Percentiles rank a stretch among this genome's conserved stretches.
Conservation (phyloP, 2,329 filamentous ascomycete species). For the Talaromyces pinophilus region DNA sequence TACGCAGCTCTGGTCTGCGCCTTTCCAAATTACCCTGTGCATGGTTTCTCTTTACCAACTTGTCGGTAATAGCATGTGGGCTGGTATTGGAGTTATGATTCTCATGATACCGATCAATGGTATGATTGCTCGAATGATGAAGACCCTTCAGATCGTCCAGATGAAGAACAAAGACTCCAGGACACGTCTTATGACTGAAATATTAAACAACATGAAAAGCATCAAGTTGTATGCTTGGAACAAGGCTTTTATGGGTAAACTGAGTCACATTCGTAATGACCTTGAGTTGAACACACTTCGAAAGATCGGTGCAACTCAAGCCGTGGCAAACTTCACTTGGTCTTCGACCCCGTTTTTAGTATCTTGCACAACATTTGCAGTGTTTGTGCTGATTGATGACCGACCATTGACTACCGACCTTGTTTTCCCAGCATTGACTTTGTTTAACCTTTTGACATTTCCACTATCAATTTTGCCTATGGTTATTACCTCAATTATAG, state of each 20-base stretch:
- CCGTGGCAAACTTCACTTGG: conserved; percentile 97
- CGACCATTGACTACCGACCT: conserved; percentile 86
- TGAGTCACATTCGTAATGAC: conserved; percentile 95
- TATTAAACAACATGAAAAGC: conserved; percentile 99
- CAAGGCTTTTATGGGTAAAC: conserved; percentile 93
- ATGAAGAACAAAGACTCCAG: conserved; percentile 99
- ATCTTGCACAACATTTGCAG: conserved; percentile 91
- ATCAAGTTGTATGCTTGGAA: conserved; percentile 99
- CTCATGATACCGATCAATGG: conserved; percentile 97
- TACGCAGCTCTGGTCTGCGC: conserved; percentile 93
- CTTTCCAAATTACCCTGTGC: conserved; percentile 93
- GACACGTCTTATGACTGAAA: conserved; percentile 92
- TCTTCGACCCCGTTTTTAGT: conserved; percentile 96
- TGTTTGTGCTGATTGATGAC: conserved; percentile 84
- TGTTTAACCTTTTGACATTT: conserved; percentile 96
- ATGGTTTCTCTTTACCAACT: conserved; percentile 95
- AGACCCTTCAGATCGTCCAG: conserved; percentile 88
- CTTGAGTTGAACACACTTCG: conserved; percentile 91
- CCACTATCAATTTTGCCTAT: conserved; percentile 92
- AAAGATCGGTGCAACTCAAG: conserved; percentile 92
- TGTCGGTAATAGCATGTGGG: conserved; percentile 93
- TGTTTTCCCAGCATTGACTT: conserved; percentile 86
- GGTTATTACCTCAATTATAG: conserved; percentile 96
- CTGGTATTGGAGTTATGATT: conserved; percentile 91
- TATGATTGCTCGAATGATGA: conserved; percentile 88